Conservation (phyloP, 768 basidiomycete species). For the Tylopilus rubrobrunneus region DNA sequence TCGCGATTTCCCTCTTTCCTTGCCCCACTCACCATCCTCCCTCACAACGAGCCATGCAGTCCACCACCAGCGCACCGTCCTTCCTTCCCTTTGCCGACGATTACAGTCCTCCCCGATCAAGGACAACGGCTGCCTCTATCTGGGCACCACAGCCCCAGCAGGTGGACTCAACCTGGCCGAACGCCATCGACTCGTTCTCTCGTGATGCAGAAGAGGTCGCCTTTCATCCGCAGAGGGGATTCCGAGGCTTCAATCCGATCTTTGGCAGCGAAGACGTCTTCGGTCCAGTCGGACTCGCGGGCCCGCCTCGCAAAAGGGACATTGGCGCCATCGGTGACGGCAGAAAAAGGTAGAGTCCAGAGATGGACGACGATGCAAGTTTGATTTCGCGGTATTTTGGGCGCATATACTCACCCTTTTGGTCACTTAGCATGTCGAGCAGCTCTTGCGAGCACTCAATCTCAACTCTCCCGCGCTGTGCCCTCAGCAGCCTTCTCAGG, state of each 20-base stretch:
- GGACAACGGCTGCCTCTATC: conserved; percentile 54
- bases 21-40: conserved; percentile 39
- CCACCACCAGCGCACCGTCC: conserved; percentile 20
- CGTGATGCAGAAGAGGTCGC: conserved; percentile 44
- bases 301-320: conserved; percentile 39
- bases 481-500: conserved; percentile 40
- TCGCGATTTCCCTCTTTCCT: conserved; percentile 4
- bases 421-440: conserved; percentile 64
- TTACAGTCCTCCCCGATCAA: conserved; percentile 37
- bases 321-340: conserved; percentile 81
- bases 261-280: conserved; percentile 60
- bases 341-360: conserved; percentile 58
- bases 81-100: conserved; percentile 37
- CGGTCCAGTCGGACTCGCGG: conserved; percentile 44
- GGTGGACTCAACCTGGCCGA: conserved; percentile 64
- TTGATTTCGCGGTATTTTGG: conserved; percentile 16
- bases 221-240: conserved; percentile 28
- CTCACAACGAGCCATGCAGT: conserved; percentile 23
- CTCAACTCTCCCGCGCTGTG: conserved; percentile 69
- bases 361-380: conserved; percentile 46
- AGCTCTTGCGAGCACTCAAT: conserved; percentile 74
- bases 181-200: conserved; percentile 58
- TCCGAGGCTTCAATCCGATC: conserved; percentile 19
- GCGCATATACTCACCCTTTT: conserved; percentile 31
- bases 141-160: conserved; percentile 82